phyloP scores from a whole-genome alignment of 768 basidiomycete genomes.

The Pleurotus pulmonarius region DNA sequence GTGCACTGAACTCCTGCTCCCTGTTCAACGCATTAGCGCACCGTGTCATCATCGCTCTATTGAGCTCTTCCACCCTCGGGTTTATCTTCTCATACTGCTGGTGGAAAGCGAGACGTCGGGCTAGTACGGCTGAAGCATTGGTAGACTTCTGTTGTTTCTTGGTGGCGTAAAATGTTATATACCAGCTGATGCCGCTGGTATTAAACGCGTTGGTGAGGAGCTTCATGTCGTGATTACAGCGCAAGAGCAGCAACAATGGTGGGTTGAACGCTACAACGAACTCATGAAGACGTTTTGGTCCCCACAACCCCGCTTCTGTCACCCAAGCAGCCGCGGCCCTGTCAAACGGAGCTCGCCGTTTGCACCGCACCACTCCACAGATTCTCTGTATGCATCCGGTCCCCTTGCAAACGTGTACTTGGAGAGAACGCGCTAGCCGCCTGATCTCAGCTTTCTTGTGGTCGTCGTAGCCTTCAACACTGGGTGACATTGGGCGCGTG shows the following conservation, averaged over 20 bases:
- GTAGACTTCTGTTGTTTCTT: conserved; percentile 26
- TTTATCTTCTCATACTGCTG: neutral
- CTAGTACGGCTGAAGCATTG: conserved; percentile 27
- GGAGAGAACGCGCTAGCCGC: conserved; percentile 23
- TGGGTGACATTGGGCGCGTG: too few relatives aligned
- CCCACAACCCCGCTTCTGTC: too few relatives aligned
- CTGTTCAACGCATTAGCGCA: conserved; percentile 31
- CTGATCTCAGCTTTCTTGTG: too few relatives aligned
- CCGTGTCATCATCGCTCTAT: conserved; percentile 25
- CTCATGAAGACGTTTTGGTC: too few relatives aligned
- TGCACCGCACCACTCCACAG: too few relatives aligned
- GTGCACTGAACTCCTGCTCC: conserved; percentile 15
- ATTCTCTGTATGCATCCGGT: too few relatives aligned
- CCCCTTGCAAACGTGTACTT: conserved; percentile 32
- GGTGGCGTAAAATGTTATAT: conserved; percentile 30
- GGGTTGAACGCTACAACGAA: too few relatives aligned
- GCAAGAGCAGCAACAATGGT: neutral
- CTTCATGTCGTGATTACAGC: conserved; percentile 37
- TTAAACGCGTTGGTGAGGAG: conserved; percentile 28
- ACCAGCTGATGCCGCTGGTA: conserved; percentile 30
- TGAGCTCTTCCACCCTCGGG: conserved; percentile 12
- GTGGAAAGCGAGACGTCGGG: conserved; percentile 28
- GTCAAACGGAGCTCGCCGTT: conserved; percentile 29
- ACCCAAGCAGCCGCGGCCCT: too few relatives aligned
- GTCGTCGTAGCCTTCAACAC: too few relatives aligned